Base-by-base conservation (phyloP, 345 rosid genomes). In the Eutrema japonicum region DNA sequence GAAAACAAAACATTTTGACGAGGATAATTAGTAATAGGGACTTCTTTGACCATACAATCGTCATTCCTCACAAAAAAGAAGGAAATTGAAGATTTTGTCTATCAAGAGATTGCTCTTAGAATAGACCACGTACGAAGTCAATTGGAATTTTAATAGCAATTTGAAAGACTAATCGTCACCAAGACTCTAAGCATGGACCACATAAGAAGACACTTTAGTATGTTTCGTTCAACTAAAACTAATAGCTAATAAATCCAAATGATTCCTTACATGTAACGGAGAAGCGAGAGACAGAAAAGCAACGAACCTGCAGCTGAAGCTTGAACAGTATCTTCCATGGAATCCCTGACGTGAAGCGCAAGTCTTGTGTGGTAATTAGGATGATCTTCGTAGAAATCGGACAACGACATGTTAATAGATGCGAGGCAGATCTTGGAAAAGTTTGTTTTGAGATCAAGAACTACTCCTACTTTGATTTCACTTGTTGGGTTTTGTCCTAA, bases 281-380 rank as follows among this genome's bases (percentile, higher is more conserved):
- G 16, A 27, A 60, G 64, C 55, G 61, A 75, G 27, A 75, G 27
- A 68, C 11, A 47, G 36, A 47, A n/a, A 70, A 30, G 13, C 41
- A 33, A 67, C 37, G 45, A 74, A 80, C 82, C 85, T 74, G 77
- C 77, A 73, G 68, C 72, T 37, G 85, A 66, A 22, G 82, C 83
- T 13, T 62, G 29, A 38, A 83, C 67, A 30, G 55, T 73, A 64
- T 80, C 82, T n/a, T 37, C 45, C 18, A 22, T 7, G 36, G 83
- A 80, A 37, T 83, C 80, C 36, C 74, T 64, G 35, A 74, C 7
- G 35, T 73, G 45, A 10, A 83, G 33, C 9, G 5, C 35, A 10
- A 80, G 47, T 45, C 78, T 80, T 42, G 71, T 80, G 11, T 35
- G 29, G 66, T 71, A 80, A 59, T 53, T n/a, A 60, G 65, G 40